Percentiles rank a stretch among this genome's conserved stretches.
These are phyloP conservation scores for Jasminum sambac DNA, from an alignment of 257 asterid genomes.

Conservation along the genomic window DNA sequence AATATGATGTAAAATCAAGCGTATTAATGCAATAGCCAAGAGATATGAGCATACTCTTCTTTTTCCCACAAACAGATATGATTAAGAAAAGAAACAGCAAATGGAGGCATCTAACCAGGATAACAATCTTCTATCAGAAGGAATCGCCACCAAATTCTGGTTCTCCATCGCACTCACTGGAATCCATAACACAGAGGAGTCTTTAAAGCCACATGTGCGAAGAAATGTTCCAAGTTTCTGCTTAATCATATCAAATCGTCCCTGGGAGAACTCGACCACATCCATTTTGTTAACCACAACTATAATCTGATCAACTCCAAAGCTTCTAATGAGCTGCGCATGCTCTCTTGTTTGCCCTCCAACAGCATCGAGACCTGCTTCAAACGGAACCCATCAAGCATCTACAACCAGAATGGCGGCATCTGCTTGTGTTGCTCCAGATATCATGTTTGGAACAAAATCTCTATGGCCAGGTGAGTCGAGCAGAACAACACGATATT, in stretches of 20 bases:
- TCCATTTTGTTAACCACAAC: constrained; percentile 96
- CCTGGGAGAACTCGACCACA: constrained; percentile 74
- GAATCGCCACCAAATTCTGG: constrained; percentile 70
- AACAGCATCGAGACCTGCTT: constrained; percentile 77
- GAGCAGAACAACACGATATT: constrained; percentile 76
- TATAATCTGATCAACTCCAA: constrained; percentile 89
- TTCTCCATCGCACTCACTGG: constrained; percentile 93
- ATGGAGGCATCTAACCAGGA: constrained; percentile 66
- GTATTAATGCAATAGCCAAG: not conserved
- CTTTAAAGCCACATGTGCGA: constrained; percentile 80
- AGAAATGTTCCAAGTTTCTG: constrained; percentile 76
- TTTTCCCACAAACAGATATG: not conserved
- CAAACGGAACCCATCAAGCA: constrained; percentile 91
- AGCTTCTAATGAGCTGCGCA: constrained; percentile 85
- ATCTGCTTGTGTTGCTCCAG: constrained; percentile 99
- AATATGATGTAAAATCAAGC: not conserved
- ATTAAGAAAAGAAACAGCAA: constrained; percentile 14
- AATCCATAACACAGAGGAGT: constrained; percentile 72
- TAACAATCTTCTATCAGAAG: constrained; percentile 54
- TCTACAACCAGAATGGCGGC: constrained; percentile 92
- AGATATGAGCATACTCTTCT: not conserved
- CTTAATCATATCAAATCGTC: constrained; percentile 75
- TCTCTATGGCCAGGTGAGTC: constrained; percentile 99
- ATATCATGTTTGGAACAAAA: constrained; percentile 97
- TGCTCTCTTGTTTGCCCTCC: constrained; percentile 98